These are phyloP conservation scores for Cucumis sativus DNA, from an alignment of 306 rosid genomes.

Conservation along the genomic window Cucumber_9930_V3 NC_026655.2:2443001-2443500, in stretches of 20 bases:
- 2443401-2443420: not conserved
- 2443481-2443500: too few relatives aligned
- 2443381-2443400: too few relatives aligned
- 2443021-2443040: not conserved
- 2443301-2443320: not conserved
- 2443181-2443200: not conserved
- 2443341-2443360: not conserved
- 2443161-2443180: conserved; percentile 2
- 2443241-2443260: not conserved
- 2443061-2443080: not conserved
- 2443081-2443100: not conserved
- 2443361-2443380: too few relatives aligned
- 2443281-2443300: not conserved
- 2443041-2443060: not conserved
- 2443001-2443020: not conserved
- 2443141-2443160: not conserved
- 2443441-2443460: not conserved
- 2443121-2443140: not conserved
- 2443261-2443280: not conserved
- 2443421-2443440: too few relatives aligned
- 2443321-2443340: too few relatives aligned
- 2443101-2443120: not conserved
- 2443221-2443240: too few relatives aligned
- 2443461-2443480: too few relatives aligned
- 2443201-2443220: conserved; percentile 1